phyloP scores from a whole-genome alignment of 2,329 filamentous ascomycete genomes.

The Penicillium sp. region DNA sequence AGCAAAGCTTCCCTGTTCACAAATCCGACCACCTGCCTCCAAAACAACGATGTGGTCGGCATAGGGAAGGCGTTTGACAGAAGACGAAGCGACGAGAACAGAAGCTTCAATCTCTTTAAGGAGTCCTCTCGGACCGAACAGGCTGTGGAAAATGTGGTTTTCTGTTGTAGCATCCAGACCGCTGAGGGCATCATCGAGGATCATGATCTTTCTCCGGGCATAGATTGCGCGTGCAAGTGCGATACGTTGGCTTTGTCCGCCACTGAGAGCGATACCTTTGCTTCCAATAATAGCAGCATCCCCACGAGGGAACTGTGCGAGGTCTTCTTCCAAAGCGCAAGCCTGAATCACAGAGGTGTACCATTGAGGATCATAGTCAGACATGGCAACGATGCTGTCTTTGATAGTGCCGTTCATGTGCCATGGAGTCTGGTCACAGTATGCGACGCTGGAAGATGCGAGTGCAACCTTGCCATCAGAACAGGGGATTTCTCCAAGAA shows the following conservation, averaged over 20 bases:
- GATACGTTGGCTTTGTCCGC: slow-evolving; percentile 55
- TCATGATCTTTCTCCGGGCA: slow-evolving; percentile 48
- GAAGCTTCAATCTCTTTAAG: slow-evolving; percentile 43
- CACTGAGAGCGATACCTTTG: slow-evolving; percentile 53
- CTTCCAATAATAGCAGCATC: slow-evolving; percentile 52
- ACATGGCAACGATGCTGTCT: slow-evolving; percentile 43
- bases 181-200: slow-evolving; percentile 55
- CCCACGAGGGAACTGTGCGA: slow-evolving; percentile 41
- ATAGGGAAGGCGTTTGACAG: slow-evolving; percentile 43
- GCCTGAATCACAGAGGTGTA: slow-evolving; percentile 39
- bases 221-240: slow-evolving; percentile 57
- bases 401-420: slow-evolving; percentile 45
- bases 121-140: slow-evolving; percentile 50
- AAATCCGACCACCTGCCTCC: slow-evolving; percentile 38
- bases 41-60: slow-evolving; percentile 47
- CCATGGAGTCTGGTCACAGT: slow-evolving; percentile 45
- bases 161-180: slow-evolving; percentile 53
- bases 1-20: slow-evolving; percentile 45
- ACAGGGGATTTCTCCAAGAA: slow-evolving; percentile 47
- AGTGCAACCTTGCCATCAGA: slow-evolving; percentile 37
- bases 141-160: slow-evolving; percentile 48
- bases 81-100: slow-evolving; percentile 43
- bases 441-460: slow-evolving; percentile 37
- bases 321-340: slow-evolving; percentile 42
- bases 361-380: slow-evolving; percentile 38